Evolutionary conservation across 306 rosid species (phyloP), one percentile per base, ranked within the genome.

Genomic region (Glycine soja): DNA sequence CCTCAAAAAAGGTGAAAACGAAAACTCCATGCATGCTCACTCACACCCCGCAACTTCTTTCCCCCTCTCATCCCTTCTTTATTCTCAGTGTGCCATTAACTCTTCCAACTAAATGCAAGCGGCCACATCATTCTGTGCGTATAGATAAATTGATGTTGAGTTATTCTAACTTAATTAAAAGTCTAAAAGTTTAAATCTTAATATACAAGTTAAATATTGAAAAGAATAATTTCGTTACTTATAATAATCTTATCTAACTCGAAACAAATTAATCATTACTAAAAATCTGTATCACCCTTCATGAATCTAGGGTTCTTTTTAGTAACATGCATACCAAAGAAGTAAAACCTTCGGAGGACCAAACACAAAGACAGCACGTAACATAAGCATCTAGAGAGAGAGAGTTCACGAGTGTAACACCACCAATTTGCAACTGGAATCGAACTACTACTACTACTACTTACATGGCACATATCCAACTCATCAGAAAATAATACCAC

Each of bases 331-430:
- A 67, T 8, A 43, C 24, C 8, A 67, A 43, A 45, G 3, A 15
- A 9, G 51, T 16, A 42, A 65, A 65, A 4, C 30, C 30, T 24
- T 24, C 30, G 30, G 2, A 24, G 30, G 30, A 0, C 30, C 30
- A 24, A 65, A 40, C 18, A 40, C 8, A 66, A 67, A 67, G 36
- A 67, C 72, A 69, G 40, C 57, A 68, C 5, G 16, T 18, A 9
- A 67, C 61, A 54, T 24, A 24, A 16, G 34, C 75, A 47, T 51
- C 54, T 11, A 46, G 30, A 24, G 30, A 24, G 40, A 36, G 4
- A 36, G 40, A 24, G 30, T 24, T 70, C 75, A 70, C 75, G 75
- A 70, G 75, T 24, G 42, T 47, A 30, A 47, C 75, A 70, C 75
- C 58, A 58, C 75, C 75, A 46, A 10, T 70, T 24, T 47, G 58